Conservation (phyloP, 257 asterid genomes). For the Solanum microdontum region DNA sequence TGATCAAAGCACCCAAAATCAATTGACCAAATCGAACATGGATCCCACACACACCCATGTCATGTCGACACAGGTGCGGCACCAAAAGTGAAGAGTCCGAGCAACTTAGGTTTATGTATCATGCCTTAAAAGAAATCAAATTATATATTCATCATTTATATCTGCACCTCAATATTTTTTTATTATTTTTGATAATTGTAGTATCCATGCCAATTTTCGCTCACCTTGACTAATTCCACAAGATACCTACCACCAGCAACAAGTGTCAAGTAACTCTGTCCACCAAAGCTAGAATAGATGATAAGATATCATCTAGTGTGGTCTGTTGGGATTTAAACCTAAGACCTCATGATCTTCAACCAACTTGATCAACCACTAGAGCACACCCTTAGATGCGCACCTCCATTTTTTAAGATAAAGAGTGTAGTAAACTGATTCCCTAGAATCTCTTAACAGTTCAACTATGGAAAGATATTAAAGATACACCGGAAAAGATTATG, state of each 20-base stretch:
- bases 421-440: not conserved
- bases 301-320: not conserved
- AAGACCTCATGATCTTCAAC: not conserved
- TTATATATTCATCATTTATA: no score
- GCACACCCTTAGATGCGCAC: not conserved
- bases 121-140: not conserved
- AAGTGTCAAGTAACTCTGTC: not conserved
- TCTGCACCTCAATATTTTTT: no score
- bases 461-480: not conserved
- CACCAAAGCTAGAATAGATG: not conserved
- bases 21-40: no score
- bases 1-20: no score
- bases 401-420: not conserved
- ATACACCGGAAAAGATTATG: not conserved
- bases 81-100: no score
- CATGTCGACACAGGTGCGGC: no score
- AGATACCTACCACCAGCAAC: not conserved
- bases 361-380: not conserved
- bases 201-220: not conserved
- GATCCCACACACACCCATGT: no score
- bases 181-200: no score
- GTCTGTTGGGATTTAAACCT: not conserved
- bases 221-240: not conserved
- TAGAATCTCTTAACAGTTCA: not conserved
- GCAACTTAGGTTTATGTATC: no score